These are phyloP conservation scores for Amoeboaphelidium occidentale DNA, from an alignment of 371 early-diverging fungal genomes.

Conservation along the genomic window DNA sequence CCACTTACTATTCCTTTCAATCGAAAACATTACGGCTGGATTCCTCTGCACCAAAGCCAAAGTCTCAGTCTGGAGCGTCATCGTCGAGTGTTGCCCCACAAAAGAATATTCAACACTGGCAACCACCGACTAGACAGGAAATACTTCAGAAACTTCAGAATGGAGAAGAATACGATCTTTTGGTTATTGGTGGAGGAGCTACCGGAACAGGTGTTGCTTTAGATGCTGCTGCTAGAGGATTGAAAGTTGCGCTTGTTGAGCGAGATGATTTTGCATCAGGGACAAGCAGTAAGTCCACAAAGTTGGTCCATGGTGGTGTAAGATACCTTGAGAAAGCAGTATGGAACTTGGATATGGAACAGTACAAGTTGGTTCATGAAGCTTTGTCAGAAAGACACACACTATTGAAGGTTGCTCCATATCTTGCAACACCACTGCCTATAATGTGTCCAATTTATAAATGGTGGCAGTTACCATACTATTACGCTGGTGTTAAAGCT, in stretches of 20 bases:
- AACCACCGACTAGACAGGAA: too few species aligned
- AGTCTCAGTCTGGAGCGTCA: too few species aligned
- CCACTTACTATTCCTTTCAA: too few species aligned
- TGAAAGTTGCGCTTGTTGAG: conserved; percentile 91
- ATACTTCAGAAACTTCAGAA: too few species aligned
- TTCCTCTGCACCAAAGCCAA: too few species aligned
- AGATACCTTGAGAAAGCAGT: conserved; percentile 97
- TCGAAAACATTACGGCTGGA: too few species aligned
- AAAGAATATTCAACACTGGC: too few species aligned
- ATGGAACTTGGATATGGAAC: conserved; percentile 77
- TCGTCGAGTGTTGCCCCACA: too few species aligned
- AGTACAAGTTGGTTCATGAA: conserved; percentile 88
- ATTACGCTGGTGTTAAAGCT: conserved; percentile 83
- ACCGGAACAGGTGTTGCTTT: conserved; percentile 91
- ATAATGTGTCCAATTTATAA: conserved; percentile 88
- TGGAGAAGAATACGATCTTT: conserved; percentile 32
- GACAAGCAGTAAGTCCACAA: conserved; percentile 90
- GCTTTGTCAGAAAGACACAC: conserved; percentile 88
- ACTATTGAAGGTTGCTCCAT: conserved; percentile 87
- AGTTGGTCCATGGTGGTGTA: conserved; percentile 98
- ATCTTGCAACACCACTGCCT: conserved; percentile 75
- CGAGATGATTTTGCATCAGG: conserved; percentile 88
- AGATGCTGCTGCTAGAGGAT: conserved; percentile 90
- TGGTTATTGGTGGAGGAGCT: conserved; percentile 96
- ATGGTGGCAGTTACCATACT: conserved; percentile 93